These are phyloP conservation scores for Yamadazyma endophytica DNA, from an alignment of 805 yeast genomes.

Conservation along the genomic window DNA sequence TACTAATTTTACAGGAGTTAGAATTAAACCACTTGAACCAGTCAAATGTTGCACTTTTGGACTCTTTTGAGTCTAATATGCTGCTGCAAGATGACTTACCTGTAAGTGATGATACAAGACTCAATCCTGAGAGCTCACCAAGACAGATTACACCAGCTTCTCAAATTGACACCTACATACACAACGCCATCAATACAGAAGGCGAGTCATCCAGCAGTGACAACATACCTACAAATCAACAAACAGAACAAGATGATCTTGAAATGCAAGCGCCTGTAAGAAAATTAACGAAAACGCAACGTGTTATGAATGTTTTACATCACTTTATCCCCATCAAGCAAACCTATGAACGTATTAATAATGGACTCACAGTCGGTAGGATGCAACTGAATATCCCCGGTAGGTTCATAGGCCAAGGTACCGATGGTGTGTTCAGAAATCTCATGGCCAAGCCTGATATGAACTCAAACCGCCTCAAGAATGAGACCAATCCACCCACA, in stretches of 20 bases:
- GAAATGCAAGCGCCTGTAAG: slow-evolving; percentile 21
- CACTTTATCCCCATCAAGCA: slow-evolving; percentile 36
- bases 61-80: background rate
- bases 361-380: slow-evolving; percentile 39
- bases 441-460: slow-evolving; percentile 84
- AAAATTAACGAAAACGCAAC: slow-evolving; percentile 23
- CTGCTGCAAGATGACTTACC: background rate
- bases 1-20: no score
- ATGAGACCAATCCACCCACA: slow-evolving; percentile 69
- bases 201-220: slow-evolving; percentile 13
- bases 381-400: slow-evolving; percentile 42
- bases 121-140: slow-evolving; percentile 1
- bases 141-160: slow-evolving; percentile 9
- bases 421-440: slow-evolving; percentile 93
- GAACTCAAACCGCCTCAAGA: slow-evolving; percentile 22
- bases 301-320: slow-evolving; percentile 28
- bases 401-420: slow-evolving; percentile 42
- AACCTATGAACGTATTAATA: slow-evolving; percentile 39
- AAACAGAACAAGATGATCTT: slow-evolving; percentile 15
- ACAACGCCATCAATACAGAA: slow-evolving; percentile 12
- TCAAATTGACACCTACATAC: slow-evolving; percentile 15
- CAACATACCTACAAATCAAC: background rate
- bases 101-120: slow-evolving; percentile 5
- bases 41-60: no score
- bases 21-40: slow-evolving; percentile 4